Conservation (phyloP, 371 early-diverging fungal species). For the Mortierella sp. region DNA sequence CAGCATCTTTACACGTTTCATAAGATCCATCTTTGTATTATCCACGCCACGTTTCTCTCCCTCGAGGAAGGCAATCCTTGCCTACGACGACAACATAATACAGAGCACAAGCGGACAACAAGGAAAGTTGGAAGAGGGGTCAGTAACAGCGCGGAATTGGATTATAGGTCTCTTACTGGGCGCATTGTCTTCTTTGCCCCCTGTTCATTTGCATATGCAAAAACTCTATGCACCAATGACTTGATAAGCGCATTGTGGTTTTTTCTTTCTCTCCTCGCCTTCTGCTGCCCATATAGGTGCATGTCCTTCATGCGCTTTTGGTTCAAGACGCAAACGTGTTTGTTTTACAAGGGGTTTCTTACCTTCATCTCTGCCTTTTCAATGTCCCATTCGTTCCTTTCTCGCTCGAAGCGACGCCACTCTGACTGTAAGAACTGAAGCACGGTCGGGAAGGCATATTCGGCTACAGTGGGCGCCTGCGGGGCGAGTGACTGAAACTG, state of each 20-base stretch:
- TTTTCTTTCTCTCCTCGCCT: too few species aligned
- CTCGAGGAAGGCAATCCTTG: conserved; percentile 82
- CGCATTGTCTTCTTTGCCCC: too few species aligned
- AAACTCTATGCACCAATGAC: too few species aligned
- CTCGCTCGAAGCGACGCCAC: conserved; percentile 89
- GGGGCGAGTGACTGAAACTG: conserved; percentile 43
- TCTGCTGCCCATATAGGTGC: too few species aligned
- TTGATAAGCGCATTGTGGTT: too few species aligned
- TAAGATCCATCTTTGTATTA: conserved; percentile 78
- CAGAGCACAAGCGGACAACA: too few species aligned
- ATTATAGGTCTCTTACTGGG: too few species aligned
- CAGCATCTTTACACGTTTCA: conserved; percentile 89
- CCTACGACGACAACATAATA: conserved; percentile 60
- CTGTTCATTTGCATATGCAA: too few species aligned
- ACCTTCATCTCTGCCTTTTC: conserved; percentile 88
- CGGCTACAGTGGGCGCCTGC: conserved; percentile 52
- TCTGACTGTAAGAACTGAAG: conserved; percentile 87
- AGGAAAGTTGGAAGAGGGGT: too few species aligned
- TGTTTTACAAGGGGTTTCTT: conserved; percentile 8
- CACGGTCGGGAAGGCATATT: conserved; percentile 84
- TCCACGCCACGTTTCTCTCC: conserved; percentile 88
- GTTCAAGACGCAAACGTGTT: not conserved
- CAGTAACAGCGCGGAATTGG: too few species aligned
- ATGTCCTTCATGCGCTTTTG: not conserved
- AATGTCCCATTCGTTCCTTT: conserved; percentile 91